Percentiles rank a stretch among this genome's conserved stretches.
Conservation (phyloP, 2,329 filamentous ascomycete species). For the Fusarium papillatum region DNA sequence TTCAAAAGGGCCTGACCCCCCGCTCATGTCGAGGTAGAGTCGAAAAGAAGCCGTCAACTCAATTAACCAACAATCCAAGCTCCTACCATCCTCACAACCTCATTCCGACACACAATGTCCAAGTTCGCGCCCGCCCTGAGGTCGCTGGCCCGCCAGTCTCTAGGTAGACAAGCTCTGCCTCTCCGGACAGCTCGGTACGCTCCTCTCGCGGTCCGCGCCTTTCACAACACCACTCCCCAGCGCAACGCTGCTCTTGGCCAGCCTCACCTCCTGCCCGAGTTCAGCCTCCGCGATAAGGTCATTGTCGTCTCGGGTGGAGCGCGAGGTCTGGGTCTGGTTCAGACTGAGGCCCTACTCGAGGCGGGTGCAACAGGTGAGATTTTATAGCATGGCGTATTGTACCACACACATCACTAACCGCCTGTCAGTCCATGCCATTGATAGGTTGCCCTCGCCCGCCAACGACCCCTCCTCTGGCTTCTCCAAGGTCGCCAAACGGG, state of each 20-base stretch:
- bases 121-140: constrained; percentile 39
- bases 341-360: constrained; percentile 84
- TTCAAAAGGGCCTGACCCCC: constrained; percentile 21
- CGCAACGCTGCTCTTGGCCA: constrained; percentile 32
- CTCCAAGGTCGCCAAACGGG: constrained; percentile 72
- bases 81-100: neutral
- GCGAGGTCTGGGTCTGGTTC: constrained; percentile 82
- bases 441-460: constrained; percentile 69
- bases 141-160: constrained; percentile 34
- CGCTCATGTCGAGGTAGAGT: neutral
- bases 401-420: constrained; percentile 15
- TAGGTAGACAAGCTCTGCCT: constrained; percentile 22
- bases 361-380: constrained; percentile 77
- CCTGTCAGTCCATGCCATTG: constrained; percentile 74
- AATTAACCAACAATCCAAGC: neutral
- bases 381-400: neutral
- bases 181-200: constrained; percentile 17
- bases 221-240: constrained; percentile 38
- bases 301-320: constrained; percentile 83
- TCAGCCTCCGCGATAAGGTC: constrained; percentile 80
- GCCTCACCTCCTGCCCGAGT: constrained; percentile 72
- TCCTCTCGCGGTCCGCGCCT: constrained; percentile 28
- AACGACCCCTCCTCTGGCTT: constrained; percentile 68
- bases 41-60: neutral
- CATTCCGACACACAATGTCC: constrained; percentile 40